These are phyloP conservation scores for Aspergillus hortae DNA, from an alignment of 2,329 filamentous ascomycete species.

Conservation along the genomic window DNA sequence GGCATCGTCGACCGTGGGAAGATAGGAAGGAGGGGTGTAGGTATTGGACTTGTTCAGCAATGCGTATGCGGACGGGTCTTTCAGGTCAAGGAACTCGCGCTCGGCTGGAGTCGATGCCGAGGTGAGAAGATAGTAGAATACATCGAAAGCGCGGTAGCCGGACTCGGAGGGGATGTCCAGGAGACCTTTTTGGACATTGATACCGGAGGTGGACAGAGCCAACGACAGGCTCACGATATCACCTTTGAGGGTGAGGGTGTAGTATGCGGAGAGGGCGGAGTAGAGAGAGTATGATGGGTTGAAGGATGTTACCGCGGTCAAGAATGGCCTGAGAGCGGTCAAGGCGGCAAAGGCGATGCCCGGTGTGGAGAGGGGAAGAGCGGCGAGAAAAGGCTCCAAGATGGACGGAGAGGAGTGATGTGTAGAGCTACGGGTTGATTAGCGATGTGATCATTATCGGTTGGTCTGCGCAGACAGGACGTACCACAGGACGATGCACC, in stretches of 20 bases:
- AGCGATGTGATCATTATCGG: slow-evolving; percentile 5
- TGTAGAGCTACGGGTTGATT: slow-evolving; percentile 61
- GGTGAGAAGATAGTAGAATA: slow-evolving; percentile 94
- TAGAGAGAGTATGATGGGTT: slow-evolving; percentile 83
- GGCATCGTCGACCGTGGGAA: slow-evolving; percentile 87
- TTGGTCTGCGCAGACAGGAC: slow-evolving; percentile 29
- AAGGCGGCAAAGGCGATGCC: slow-evolving; percentile 72
- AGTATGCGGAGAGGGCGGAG: slow-evolving; percentile 72
- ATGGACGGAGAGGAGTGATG: slow-evolving; percentile 86
- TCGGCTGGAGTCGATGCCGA: slow-evolving; percentile 87
- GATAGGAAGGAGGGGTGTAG: slow-evolving; percentile 79
- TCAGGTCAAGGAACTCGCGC: slow-evolving; percentile 80
- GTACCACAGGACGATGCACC: slow-evolving; percentile 84
- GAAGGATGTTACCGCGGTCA: slow-evolving; percentile 79
- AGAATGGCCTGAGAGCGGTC: slow-evolving; percentile 77
- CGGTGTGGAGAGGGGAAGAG: slow-evolving; percentile 76
- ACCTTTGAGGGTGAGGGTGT: slow-evolving; percentile 78
- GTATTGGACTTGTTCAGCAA: slow-evolving; percentile 80
- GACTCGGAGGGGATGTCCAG: slow-evolving; percentile 73
- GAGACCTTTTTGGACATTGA: slow-evolving; percentile 78
- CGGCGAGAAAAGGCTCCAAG: slow-evolving; percentile 73
- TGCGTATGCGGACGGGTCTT: slow-evolving; percentile 70
- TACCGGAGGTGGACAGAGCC: slow-evolving; percentile 78
- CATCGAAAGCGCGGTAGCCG: slow-evolving; percentile 91
- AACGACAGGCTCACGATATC: slow-evolving; percentile 72